Base-by-base conservation (phyloP, 306 rosid genomes). In the Trichosanthes cucumerina region DNA sequence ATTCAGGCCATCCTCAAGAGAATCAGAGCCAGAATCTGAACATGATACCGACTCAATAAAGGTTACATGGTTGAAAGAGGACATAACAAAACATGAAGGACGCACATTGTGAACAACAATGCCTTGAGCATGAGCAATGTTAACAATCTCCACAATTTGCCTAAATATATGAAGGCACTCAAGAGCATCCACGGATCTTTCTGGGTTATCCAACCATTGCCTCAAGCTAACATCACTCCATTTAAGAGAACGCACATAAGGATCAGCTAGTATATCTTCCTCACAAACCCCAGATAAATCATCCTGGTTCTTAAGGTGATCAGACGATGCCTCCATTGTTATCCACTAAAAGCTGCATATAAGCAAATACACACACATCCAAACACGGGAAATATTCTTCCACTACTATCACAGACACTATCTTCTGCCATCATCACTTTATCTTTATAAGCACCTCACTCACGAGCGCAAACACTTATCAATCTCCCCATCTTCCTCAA, bases 61-160 rank as follows among this genome's bases (percentile, higher is more conserved):
- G 26, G 97, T 91, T 78, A 92, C 88, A 80, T 77, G 97, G 86
- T 95, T 92, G 86, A 95, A 91, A 75, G 97, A 91, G 7, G 99
- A 92, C 97, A 92, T 91, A 56, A 92, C 90, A 84, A 92, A 95
- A 88, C 99, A 95, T 1, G 99, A 95, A 77, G 99, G 99, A 85
- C 93, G 85, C 60, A 92, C 97, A 81, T 95, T 95, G 76, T 92
- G 97, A 84, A 92, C 92, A 82, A 90, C 97, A 82, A 95, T 90
- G 69, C 99, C 99, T 81, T 91, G 93, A 38, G 92, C 88, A 81
- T 95, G 99, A 0, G 92, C 97, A 69, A 81, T 82, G 54, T 84
- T 84, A 79, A 95, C 97, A 76, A 92, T 89, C 75, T 91, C 97
- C 47, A 91, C 96, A 58, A 95, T 85, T 81, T 95, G 97, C 85